These are phyloP conservation scores for Trichodelitschia bisporula DNA, from an alignment of 495 filamentous ascomycete genomes.

Conservation along the genomic window DNA sequence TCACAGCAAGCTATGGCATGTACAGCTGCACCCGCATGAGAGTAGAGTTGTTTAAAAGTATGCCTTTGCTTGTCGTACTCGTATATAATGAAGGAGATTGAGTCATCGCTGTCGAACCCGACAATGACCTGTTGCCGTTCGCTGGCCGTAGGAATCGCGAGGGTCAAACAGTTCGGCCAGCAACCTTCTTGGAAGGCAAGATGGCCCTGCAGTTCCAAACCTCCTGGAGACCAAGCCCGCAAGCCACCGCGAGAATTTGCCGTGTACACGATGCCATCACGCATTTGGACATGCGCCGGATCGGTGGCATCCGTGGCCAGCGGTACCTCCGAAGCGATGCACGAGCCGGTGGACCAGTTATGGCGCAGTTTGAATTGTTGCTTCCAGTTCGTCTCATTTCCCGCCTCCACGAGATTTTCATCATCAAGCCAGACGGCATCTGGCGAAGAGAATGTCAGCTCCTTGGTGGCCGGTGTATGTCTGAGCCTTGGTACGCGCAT, in stretches of 20 bases:
- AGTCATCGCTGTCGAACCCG: no score
- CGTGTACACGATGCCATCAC: conserved; percentile 52
- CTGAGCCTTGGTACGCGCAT: no score
- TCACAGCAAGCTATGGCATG: no score
- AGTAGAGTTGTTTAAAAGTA: no score
- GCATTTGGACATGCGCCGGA: conserved; percentile 42
- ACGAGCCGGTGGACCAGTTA: conserved; percentile 76
- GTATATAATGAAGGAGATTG: no score
- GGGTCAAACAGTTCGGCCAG: no score
- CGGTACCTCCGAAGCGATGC: conserved; percentile 50
- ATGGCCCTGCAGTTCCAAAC: no score
- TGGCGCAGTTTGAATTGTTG: conserved; percentile 68
- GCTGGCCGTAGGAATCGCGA: no score
- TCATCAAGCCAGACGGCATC: conserved; percentile 64
- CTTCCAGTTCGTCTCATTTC: conserved; percentile 53
- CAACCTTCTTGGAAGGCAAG: no score
- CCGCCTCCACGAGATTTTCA: conserved; percentile 27
- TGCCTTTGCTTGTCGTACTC: no score
- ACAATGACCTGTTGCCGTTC: no score
- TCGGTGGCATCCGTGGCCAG: conserved; percentile 28
- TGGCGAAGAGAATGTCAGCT: conserved; percentile 43
- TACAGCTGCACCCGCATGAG: no score
- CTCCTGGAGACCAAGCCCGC: conserved; percentile 54
- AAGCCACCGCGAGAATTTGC: conserved; percentile 47
- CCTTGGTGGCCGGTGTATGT: conserved; percentile 40